These are phyloP conservation scores for Hyaloscypha finlandica DNA, from an alignment of 495 filamentous ascomycete species.

Conservation along the genomic window DNA sequence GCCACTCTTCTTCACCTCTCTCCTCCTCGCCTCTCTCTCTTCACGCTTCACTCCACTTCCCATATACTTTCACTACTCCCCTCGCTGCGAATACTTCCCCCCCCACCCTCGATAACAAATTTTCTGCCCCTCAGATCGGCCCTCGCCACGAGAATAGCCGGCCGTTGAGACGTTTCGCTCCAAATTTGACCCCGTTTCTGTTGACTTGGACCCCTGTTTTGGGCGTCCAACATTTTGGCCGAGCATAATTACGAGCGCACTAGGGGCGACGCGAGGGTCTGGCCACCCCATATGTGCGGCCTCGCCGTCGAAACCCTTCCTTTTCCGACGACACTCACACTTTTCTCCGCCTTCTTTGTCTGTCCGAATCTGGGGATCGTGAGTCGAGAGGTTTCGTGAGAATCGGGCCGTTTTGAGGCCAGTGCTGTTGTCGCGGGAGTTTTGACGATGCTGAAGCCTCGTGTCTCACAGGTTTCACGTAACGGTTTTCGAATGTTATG, in stretches of 20 bases:
- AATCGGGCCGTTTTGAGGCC: background rate
- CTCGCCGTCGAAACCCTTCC: background rate
- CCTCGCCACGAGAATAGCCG: background rate
- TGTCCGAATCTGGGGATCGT: background rate
- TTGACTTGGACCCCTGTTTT: background rate
- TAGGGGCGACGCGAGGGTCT: background rate
- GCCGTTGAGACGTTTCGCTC: background rate
- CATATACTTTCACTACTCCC: background rate
- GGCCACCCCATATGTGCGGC: background rate
- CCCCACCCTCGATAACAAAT: background rate
- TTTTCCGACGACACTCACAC: background rate
- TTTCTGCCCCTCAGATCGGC: background rate
- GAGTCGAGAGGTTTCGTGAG: background rate
- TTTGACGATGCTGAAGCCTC: background rate
- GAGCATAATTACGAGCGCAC: background rate
- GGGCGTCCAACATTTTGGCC: background rate
- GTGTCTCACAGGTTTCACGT: background rate
- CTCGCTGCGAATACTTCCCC: background rate
- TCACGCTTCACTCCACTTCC: background rate
- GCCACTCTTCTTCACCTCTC: background rate
- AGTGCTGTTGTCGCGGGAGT: background rate
- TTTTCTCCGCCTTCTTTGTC: background rate
- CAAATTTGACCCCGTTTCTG: background rate
- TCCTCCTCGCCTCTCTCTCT: background rate
- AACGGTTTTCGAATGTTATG: background rate